phyloP scores from a whole-genome alignment of 2,329 filamentous ascomycete species.

The Ilyonectria sp. region DNA sequence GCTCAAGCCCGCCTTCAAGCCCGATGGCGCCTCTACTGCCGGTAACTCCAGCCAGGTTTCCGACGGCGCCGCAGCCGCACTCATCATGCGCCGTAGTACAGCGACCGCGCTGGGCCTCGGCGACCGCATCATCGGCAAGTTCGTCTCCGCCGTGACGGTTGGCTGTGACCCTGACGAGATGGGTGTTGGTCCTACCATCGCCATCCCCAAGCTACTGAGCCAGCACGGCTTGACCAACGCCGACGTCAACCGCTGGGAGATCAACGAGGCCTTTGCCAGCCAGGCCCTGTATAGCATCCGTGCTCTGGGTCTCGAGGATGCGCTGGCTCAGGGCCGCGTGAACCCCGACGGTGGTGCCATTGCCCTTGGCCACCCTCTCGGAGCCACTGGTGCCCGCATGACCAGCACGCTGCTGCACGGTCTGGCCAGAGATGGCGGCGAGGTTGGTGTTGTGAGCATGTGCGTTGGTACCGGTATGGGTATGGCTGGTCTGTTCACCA shows the following conservation, averaged over 20 bases:
- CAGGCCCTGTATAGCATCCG: conserved; percentile 80
- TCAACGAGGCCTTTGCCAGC: conserved; percentile 87
- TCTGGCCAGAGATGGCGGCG: conserved; percentile 77
- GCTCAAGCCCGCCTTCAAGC: conserved; percentile 89
- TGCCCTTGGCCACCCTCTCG: conserved; percentile 92
- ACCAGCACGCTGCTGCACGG: conserved; percentile 79
- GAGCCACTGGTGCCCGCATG: conserved; percentile 89
- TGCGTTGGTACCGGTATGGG: conserved; percentile 77
- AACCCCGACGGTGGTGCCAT: conserved; percentile 96
- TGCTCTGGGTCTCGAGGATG: conserved; percentile 76
- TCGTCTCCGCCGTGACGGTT: conserved; percentile 81
- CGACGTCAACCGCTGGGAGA: conserved; percentile 90
- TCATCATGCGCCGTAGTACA: conserved; percentile 88
- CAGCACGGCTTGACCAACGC: conserved; percentile 75
- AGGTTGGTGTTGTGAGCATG: conserved; percentile 92
- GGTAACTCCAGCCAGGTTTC: conserved; percentile 90
- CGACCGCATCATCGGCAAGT: conserved; percentile 83
- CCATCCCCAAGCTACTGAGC: conserved; percentile 85
- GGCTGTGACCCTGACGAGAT: conserved; percentile 93
- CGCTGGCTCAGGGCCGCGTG: conserved; percentile 76
- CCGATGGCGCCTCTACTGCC: conserved; percentile 83
- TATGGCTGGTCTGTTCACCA: conserved; percentile 46
- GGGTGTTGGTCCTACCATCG: conserved; percentile 90
- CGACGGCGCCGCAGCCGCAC: conserved; percentile 87
- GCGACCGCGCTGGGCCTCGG: conserved; percentile 81